Percentiles rank a stretch among this genome's conserved stretches.
Evolutionary conservation across 345 rosid species (phyloP).

Genomic region (Punica granatum): DNA sequence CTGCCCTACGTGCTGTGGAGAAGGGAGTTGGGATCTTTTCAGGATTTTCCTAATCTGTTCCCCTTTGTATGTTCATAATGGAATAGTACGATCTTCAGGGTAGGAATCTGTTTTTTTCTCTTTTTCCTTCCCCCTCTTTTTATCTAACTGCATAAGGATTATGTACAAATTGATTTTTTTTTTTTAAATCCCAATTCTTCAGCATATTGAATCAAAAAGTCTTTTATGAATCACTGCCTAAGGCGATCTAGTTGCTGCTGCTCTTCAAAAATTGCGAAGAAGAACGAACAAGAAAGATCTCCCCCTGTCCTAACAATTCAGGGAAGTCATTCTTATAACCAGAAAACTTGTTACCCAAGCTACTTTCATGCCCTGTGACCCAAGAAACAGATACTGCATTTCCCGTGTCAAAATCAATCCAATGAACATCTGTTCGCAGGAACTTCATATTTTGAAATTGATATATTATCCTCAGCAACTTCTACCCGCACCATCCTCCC

Average conservation of each 20-base stretch:
- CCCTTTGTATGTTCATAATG: background rate
- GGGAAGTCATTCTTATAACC: background rate
- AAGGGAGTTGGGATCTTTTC: background rate
- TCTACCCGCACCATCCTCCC: background rate
- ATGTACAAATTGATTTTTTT: no score
- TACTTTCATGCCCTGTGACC: background rate
- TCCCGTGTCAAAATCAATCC: background rate
- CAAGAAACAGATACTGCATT: background rate
- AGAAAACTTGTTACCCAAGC: background rate
- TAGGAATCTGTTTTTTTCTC: background rate
- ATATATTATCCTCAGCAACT: background rate
- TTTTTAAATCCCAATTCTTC: no score
- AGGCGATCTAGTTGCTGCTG: no score
- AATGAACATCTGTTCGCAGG: background rate
- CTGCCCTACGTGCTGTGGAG: background rate
- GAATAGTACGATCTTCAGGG: background rate
- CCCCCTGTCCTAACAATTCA: background rate
- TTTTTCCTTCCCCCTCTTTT: background rate
- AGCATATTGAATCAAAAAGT: background rate
- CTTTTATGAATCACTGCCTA: background rate
- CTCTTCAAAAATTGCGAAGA: no score
- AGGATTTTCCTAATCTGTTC: background rate
- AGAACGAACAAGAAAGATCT: background rate
- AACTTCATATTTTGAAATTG: background rate
- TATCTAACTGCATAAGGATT: background rate